Evolutionary conservation across 2,329 filamentous ascomycete species (phyloP).

Genomic region (Madurella mycetomatis): DNA sequence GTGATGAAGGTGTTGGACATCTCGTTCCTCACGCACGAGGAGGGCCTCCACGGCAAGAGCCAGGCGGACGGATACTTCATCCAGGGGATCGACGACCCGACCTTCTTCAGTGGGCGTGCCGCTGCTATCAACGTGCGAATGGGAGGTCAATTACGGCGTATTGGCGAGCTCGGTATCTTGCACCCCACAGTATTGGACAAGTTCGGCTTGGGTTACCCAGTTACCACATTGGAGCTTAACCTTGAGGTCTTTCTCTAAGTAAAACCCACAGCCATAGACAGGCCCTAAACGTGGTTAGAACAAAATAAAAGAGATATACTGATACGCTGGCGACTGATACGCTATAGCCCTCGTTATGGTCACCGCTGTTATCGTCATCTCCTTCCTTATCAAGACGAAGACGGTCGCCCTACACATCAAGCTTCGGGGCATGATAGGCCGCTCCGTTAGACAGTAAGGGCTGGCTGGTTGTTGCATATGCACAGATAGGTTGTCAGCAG

Average conservation of each 20-base stretch:
- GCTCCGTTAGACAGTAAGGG: too few relatives aligned
- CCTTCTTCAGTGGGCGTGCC: conserved; percentile 86
- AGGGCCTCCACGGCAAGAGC: conserved; percentile 54
- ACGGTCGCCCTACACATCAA: too few relatives aligned
- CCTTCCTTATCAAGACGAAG: too few relatives aligned
- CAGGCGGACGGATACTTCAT: conserved; percentile 84
- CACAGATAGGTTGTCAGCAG: too few relatives aligned
- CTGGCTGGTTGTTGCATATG: too few relatives aligned
- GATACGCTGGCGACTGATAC: too few relatives aligned
- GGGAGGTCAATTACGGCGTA: conserved; percentile 65
- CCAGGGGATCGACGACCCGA: conserved; percentile 83
- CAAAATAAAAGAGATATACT: too few relatives aligned
- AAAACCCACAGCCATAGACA: background rate
- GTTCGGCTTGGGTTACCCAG: conserved; percentile 87
- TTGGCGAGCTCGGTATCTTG: conserved; percentile 90
- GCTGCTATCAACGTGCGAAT: conserved; percentile 78
- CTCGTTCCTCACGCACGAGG: conserved; percentile 72
- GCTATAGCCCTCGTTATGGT: too few relatives aligned
- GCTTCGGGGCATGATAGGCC: too few relatives aligned
- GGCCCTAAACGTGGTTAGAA: background rate
- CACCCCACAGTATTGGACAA: conserved; percentile 91
- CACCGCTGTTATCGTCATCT: too few relatives aligned
- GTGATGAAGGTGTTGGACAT: conserved; percentile 88
- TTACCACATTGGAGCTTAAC: conserved; percentile 92
- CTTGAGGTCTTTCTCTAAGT: conserved; percentile 80